Evolutionary conservation across 2,329 filamentous ascomycete genomes (phyloP).

Genomic region (Plectosphaerella plurivora): DNA sequence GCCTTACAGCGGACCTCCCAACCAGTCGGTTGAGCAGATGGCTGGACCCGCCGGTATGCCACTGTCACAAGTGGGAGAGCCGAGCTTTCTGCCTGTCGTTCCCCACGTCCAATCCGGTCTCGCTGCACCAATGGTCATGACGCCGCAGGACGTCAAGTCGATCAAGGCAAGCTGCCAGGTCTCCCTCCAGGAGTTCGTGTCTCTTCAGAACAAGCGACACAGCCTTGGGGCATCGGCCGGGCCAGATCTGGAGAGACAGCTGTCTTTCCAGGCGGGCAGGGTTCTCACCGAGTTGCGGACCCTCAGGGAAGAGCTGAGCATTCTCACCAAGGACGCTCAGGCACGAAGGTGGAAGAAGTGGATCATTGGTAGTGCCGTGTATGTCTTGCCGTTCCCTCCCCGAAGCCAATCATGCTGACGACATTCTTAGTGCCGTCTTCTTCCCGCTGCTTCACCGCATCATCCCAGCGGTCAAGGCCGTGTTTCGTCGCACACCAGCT

Average conservation of each 20-base stretch:
- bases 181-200: constrained; percentile 29
- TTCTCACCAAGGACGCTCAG: constrained; percentile 38
- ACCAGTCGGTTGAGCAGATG: not conserved
- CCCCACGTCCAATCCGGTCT: not conserved
- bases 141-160: constrained; percentile 22
- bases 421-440: not conserved
- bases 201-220: constrained; percentile 23
- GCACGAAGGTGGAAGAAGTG: constrained; percentile 47
- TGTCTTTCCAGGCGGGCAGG: constrained; percentile 35
- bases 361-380: constrained; percentile 48
- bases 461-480: constrained; percentile 45
- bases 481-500: constrained; percentile 42
- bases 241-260: constrained; percentile 34
- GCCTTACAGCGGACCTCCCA: not conserved
- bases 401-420: not conserved
- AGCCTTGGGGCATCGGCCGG: constrained; percentile 21
- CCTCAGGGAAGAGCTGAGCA: constrained; percentile 38
- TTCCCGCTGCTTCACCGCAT: constrained; percentile 19
- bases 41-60: constrained; percentile 1
- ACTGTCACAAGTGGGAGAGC: not conserved
- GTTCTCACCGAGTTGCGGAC: constrained; percentile 39
- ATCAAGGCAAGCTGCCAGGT: constrained; percentile 29
- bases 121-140: constrained; percentile 9
- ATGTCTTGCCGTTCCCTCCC: constrained; percentile 18
- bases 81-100: not conserved